Percentiles rank a stretch among this genome's conserved stretches.
These are phyloP conservation scores for Penicillium nordicum DNA, from an alignment of 2,329 filamentous ascomycete species.

Conservation along the genomic window DNA sequence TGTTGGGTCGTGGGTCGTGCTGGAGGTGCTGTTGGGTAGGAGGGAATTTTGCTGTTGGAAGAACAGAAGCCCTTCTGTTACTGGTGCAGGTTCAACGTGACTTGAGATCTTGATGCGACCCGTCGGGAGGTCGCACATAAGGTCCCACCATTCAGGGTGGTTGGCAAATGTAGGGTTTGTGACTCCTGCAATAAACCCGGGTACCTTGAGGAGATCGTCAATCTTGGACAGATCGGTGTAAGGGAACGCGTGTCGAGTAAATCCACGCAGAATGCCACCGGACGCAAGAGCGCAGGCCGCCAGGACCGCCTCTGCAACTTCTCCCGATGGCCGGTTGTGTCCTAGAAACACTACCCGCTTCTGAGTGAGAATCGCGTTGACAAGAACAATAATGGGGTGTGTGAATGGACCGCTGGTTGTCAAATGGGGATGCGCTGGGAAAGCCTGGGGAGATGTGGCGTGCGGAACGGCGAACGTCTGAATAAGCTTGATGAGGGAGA, in stretches of 20 bases:
- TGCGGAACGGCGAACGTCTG: constrained; percentile 87
- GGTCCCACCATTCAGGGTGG: constrained; percentile 97
- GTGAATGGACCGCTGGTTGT: constrained; percentile 87
- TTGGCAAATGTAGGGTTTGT: constrained; percentile 95
- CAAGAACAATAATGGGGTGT: constrained; percentile 89
- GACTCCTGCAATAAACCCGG: constrained; percentile 95
- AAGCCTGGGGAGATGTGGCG: constrained; percentile 76
- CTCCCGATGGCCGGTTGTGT: constrained; percentile 89
- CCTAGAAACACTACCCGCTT: constrained; percentile 95
- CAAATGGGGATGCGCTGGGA: constrained; percentile 81
- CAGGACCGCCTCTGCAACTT: constrained; percentile 95
- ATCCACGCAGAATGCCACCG: constrained; percentile 86
- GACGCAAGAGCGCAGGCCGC: constrained; percentile 94
- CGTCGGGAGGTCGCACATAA: constrained; percentile 87
- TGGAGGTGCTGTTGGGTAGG: constrained; percentile 24
- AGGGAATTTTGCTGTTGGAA: constrained; percentile 69
- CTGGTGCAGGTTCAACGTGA: constrained; percentile 73
- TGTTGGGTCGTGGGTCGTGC: constrained; percentile 61
- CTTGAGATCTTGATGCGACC: constrained; percentile 93
- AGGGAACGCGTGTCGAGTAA: constrained; percentile 93
- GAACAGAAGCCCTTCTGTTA: constrained; percentile 80
- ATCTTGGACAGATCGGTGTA: constrained; percentile 98
- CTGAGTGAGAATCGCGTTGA: constrained; percentile 92
- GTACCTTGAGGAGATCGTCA: constrained; percentile 90
- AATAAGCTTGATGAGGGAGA: constrained; percentile 94